Evolutionary conservation across 805 yeast species (phyloP).

Genomic region (Cyberlindnera maclurae): DNA sequence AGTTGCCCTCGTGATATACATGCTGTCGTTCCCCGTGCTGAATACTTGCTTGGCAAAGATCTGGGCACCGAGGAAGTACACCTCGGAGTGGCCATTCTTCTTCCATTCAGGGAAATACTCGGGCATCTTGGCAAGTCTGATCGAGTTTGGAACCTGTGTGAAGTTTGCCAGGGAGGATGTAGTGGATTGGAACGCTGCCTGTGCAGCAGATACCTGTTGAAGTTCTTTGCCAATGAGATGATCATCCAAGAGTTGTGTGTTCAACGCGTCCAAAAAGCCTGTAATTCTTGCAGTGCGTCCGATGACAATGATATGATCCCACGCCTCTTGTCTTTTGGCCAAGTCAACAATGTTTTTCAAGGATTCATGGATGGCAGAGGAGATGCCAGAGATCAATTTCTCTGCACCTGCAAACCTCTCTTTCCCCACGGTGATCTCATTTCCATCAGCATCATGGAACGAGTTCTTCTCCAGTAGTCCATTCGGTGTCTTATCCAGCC

Average conservation of each 20-base stretch:
- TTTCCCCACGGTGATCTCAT: conserved; percentile 65
- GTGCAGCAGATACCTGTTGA: conserved; percentile 23
- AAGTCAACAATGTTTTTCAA: conserved; percentile 57
- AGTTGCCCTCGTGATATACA: conserved; percentile 60
- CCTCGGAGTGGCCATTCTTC: conserved; percentile 66
- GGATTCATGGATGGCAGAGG: conserved; percentile 45
- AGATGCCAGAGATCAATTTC: conserved; percentile 47
- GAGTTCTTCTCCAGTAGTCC: conserved; percentile 65
- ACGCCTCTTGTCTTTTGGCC: conserved; percentile 69
- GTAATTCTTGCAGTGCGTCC: conserved; percentile 73
- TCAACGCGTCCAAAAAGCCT: conserved; percentile 69
- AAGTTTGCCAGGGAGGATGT: conserved; percentile 20
- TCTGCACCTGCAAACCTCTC: conserved; percentile 83
- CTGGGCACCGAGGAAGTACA: conserved; percentile 78
- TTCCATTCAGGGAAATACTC: conserved; percentile 97
- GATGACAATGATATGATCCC: conserved; percentile 71
- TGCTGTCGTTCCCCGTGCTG: conserved; percentile 48
- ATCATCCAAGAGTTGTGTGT: conserved; percentile 49
- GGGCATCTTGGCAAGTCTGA: conserved; percentile 64
- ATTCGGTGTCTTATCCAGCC: conserved; percentile 40
- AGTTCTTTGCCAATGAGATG: conserved; percentile 36
- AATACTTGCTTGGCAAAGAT: conserved; percentile 83
- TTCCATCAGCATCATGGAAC: conserved; percentile 55
- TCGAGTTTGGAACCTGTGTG: conserved; percentile 74
- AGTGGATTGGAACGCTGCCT: conserved; percentile 23